Evolutionary conservation across 2,329 filamentous ascomycete species (phyloP), one percentile per base, ranked within the genome.

Genomic region (Clonostachys sp.): DNA sequence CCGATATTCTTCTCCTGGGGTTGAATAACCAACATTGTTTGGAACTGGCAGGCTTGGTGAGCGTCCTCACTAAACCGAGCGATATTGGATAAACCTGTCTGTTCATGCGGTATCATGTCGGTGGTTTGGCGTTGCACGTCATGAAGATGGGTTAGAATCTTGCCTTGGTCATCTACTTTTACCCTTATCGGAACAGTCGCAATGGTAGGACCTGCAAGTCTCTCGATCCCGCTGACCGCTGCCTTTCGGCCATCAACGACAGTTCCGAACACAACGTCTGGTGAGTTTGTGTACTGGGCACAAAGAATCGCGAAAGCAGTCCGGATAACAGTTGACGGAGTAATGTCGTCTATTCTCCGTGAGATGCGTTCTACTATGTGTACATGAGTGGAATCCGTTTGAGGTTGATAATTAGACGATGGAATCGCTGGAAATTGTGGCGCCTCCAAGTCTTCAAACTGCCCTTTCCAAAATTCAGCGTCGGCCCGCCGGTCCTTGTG

Each of bases 161-260:
- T 44, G 17, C 46, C 38, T n/a, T 57, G 33, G 3, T 44, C 48
- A 7, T 52, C 35, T 5, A 59, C 18, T 3, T 33, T 40, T 4
- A 60, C 43, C 12, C 60, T 51, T 2, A 62, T 42, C 6, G 62
- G 62, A 1, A 65, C 51, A 4, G 60, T 62, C 12, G 58, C 55
- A 30, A 67, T 61, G 1, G 58, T 58, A 5, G 63, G 63, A 1
- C 60, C 63, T 5, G 54, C 46, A 5, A 64, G 56, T 3, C 53
- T 47, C 7, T 57, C 55, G 1, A 66, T 52, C 8, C 55, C 57
- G 2, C 41, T 34, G 2, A 67, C 45, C 3, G 54, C 50, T 6
- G 58, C 55, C 12, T 58, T 53, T 2, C 63, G 57, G 9, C 64
- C 64, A 1, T 57, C 58, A 1, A 61, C 48, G 2, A 56, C 55